These are phyloP conservation scores for Ceratocystis albifundus DNA, from an alignment of 2,329 filamentous ascomycete genomes.

Conservation along the genomic window DNA sequence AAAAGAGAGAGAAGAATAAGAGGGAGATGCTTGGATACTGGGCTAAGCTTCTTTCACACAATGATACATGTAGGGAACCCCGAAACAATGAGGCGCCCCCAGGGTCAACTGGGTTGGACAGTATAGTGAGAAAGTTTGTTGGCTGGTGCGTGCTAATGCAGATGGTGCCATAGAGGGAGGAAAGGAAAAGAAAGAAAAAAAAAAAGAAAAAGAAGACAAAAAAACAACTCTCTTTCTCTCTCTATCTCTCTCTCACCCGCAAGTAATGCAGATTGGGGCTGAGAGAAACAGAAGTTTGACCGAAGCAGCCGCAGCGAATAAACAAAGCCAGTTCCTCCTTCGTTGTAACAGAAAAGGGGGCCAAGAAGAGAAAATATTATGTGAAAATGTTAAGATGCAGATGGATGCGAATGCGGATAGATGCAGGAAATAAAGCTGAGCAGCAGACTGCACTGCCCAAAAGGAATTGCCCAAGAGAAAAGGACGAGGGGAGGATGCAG, in stretches of 20 bases:
- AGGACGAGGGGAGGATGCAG: neutral
- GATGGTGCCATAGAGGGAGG: neutral
- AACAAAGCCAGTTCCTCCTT: neutral
- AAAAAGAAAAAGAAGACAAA: neutral
- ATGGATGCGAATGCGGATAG: neutral
- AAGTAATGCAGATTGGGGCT: neutral
- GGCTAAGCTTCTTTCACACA: conserved; percentile 9
- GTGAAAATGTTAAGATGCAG: neutral
- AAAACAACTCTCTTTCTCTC: too few relatives aligned
- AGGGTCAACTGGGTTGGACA: neutral
- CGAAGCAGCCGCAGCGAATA: neutral
- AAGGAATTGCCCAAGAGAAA: neutral
- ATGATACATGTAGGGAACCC: conserved; percentile 3
- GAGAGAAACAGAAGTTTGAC: conserved; percentile 8
- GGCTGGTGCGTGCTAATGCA: conserved; percentile 1
- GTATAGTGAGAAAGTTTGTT: neutral
- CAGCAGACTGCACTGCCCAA: conserved; percentile 1
- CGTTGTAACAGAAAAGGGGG: neutral
- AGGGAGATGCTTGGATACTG: conserved; percentile 7
- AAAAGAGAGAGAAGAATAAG: conserved; percentile 8
- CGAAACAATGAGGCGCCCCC: neutral
- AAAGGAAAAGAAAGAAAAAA: neutral
- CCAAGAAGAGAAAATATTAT: neutral
- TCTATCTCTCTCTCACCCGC: neutral
- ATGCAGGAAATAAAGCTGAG: neutral